Base-by-base conservation (phyloP, 1,284 basidiomycete species). In the Rhizoctonia solani region DNA sequence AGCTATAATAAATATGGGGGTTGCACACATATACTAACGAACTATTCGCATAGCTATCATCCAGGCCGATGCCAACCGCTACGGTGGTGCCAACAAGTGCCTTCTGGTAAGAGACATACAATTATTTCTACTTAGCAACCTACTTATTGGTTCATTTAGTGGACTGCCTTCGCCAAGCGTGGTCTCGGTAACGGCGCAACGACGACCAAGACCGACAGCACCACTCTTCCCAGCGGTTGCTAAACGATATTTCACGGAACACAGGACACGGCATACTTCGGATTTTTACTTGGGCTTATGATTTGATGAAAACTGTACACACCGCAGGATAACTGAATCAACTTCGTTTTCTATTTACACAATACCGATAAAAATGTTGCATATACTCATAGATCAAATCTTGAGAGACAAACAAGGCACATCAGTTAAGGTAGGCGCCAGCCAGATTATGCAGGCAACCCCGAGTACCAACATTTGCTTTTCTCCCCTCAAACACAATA, bases 81-180 rank as follows among this genome's bases (percentile, higher is more conserved):
- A 69, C 32, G 44, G 30, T n/a, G 70, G 69, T 4, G 42, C 44
- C 19, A 50, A 69, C 70, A 67, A 67, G 30, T 71, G 71, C 54
- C 19, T 50, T 25, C n/a, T 71, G 25, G 9, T 34, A 23, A 63
- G 16, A 46, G 37, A 19, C 13, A 21, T 0, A 34, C 23, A 5
- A 70, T 70, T 21, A 52, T 67, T 1, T 23, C 32, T 30, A 54
- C 56, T 27, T 61, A 59, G 4, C 68, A 70, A 32, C 66, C 67
- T 25, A 68, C 61, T 8, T 65, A 56, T 54, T 59, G 46, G 67
- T 25, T 53, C 8, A 53, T 52, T 4, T 56, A 70, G 13, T 70
- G 69, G 69, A 65, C 37, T 19, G 68, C 65, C 6, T 69, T 69
- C 34, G 68, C 68, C 8, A 66, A 67, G 49, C 54, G 65, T 39